Conservation (phyloP, 352 stramenopile genomes). For the Phytophthora melonis region DNA sequence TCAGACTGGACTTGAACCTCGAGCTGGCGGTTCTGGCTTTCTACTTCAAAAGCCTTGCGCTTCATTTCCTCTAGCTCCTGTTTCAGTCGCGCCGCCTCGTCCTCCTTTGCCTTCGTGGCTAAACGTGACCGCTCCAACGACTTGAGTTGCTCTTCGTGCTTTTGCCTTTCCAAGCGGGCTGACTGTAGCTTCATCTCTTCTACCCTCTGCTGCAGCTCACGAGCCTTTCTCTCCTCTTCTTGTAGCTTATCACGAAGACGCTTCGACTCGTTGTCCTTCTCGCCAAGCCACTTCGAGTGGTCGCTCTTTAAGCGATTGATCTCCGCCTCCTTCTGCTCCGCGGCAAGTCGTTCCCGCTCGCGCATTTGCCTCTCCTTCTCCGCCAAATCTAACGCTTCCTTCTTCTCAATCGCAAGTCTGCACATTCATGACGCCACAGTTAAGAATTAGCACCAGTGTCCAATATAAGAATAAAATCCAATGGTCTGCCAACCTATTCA, state of each 20-base stretch:
- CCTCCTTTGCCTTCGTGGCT: conserved; percentile 51
- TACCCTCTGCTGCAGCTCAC: conserved; percentile 63
- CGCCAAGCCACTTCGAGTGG: conserved; percentile 68
- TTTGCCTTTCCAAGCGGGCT: conserved; percentile 51
- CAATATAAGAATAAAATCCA: neutral
- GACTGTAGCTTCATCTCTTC: conserved; percentile 62
- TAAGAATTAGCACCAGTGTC: conserved; percentile 3
- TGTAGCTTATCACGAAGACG: conserved; percentile 68
- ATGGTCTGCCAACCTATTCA: conserved; percentile 61
- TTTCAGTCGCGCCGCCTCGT: conserved; percentile 54
- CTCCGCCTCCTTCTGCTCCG: conserved; percentile 67
- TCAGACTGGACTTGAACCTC: conserved; percentile 47
- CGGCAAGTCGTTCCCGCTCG: conserved; percentile 59
- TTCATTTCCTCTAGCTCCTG: conserved; percentile 70
- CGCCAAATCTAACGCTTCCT: conserved; percentile 61
- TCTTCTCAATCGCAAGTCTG: conserved; percentile 74
- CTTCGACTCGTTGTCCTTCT: conserved; percentile 77
- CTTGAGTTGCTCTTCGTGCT: conserved; percentile 51
- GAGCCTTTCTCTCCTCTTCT: conserved; percentile 63
- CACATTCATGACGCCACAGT: conserved; percentile 1
- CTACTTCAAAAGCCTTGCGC: conserved; percentile 39
- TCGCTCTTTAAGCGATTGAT: conserved; percentile 74
- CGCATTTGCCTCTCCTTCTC: conserved; percentile 70
- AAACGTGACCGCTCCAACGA: conserved; percentile 44
- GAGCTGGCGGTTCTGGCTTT: conserved; percentile 53